phyloP scores from a whole-genome alignment of 2,329 filamentous ascomycete genomes.

The Nothopassalora personata region DNA sequence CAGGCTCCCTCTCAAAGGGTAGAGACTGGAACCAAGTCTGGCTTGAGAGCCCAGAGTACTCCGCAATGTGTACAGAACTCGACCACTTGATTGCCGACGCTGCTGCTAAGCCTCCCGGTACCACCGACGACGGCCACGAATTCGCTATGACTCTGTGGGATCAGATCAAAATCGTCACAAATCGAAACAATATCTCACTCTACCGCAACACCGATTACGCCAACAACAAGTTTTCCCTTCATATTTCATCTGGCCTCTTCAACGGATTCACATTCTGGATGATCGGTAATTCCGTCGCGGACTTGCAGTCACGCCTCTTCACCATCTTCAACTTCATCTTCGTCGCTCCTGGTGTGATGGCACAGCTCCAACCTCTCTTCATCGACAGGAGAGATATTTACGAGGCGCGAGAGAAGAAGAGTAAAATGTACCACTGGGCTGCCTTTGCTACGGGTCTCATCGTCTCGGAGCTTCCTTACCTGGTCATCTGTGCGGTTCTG shows the following conservation, averaged over 20 bases:
- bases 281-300: conserved; percentile 30
- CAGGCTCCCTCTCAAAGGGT: conserved; percentile 39
- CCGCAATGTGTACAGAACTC: conserved; percentile 37
- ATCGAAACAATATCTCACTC: conserved; percentile 53
- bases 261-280: conserved; percentile 48
- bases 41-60: conserved; percentile 37
- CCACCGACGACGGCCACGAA: conserved; percentile 39
- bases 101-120: conserved; percentile 32
- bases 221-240: conserved; percentile 57
- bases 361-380: conserved; percentile 57
- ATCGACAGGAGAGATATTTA: conserved; percentile 54
- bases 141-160: conserved; percentile 42
- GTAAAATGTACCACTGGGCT: conserved; percentile 69
- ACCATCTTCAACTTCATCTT: conserved; percentile 35
- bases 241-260: conserved; percentile 48
- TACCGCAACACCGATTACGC: conserved; percentile 63
- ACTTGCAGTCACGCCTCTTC: conserved; percentile 36
- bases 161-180: conserved; percentile 39
- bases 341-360: conserved; percentile 43
- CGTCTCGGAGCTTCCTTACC: conserved; percentile 64
- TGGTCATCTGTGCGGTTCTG: conserved; percentile 54
- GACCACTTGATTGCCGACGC: conserved; percentile 37
- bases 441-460: conserved; percentile 67
- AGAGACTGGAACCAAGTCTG: conserved; percentile 44
- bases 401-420: conserved; percentile 56